Percentiles rank a stretch among this genome's conserved stretches.
Evolutionary conservation across 306 rosid species (phyloP).

Genomic region (Sechiopsis laciniata): DNA sequence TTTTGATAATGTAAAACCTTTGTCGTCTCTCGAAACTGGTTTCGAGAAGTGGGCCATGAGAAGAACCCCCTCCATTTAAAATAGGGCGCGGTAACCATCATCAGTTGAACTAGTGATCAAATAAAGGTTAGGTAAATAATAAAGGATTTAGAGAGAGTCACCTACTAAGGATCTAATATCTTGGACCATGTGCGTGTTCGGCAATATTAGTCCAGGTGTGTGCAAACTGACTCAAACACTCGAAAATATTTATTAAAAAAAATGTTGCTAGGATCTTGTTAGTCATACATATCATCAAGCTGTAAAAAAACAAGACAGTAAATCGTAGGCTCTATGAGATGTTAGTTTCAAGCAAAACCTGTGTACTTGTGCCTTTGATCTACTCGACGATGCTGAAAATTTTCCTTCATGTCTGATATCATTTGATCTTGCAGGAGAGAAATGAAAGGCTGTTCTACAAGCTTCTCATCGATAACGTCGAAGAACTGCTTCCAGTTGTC

Average conservation of each 20-base stretch:
- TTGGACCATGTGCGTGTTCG: too few relatives aligned
- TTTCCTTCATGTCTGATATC: conserved; percentile 22
- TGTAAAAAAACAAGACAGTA: not conserved
- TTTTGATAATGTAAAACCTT: too few relatives aligned
- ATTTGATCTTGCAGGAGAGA: conserved; percentile 60
- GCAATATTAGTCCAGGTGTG: too few relatives aligned
- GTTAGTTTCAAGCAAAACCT: not conserved
- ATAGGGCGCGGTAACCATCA: too few relatives aligned
- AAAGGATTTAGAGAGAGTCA: too few relatives aligned
- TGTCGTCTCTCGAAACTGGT: not conserved
- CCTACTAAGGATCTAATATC: too few relatives aligned
- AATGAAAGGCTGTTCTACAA: conserved; percentile 89
- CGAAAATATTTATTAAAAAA: too few relatives aligned
- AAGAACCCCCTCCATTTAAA: not conserved
- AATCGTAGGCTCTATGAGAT: not conserved
- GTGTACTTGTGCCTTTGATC: not conserved
- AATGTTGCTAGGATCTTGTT: not conserved
- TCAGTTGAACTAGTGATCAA: too few relatives aligned
- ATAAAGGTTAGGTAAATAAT: too few relatives aligned
- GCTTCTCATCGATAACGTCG: conserved; percentile 78
- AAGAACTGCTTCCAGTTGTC: conserved; percentile 88
- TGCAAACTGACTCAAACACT: too few relatives aligned
- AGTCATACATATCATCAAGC: not conserved
- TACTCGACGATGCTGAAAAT: not conserved
- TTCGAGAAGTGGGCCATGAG: not conserved